Percentiles rank a stretch among this genome's conserved stretches.
phyloP scores from a whole-genome alignment of 352 stramenopile species.

The Elongisporangium senticosum region DNA sequence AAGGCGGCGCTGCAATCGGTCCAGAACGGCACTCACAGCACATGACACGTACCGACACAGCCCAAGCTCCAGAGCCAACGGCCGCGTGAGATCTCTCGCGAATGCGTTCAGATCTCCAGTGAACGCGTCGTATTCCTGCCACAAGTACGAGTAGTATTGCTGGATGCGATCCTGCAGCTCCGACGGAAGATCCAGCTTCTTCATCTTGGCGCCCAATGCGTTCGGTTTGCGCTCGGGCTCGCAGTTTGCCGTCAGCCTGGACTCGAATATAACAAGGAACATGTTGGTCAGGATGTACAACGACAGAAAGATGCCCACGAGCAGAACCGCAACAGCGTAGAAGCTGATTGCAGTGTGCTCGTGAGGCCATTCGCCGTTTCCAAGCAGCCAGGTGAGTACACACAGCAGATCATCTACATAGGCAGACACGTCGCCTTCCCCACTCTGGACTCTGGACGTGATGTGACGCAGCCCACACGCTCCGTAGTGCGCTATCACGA shows the following conservation, averaged over 20 bases:
- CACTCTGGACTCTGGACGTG: not conserved
- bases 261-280: not conserved
- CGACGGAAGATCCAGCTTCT: constrained; percentile 23
- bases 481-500: not conserved
- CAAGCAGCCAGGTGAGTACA: not conserved
- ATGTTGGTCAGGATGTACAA: not conserved
- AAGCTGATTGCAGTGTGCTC: not conserved
- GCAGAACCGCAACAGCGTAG: not conserved
- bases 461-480: not conserved
- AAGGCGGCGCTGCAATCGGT: constrained; percentile 18
- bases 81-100: constrained; percentile 14
- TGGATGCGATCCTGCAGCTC: constrained; percentile 35
- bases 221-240: constrained; percentile 18
- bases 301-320: not conserved
- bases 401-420: not conserved
- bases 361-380: not conserved
- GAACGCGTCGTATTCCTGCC: constrained; percentile 26
- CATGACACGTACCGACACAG: constrained; percentile 15
- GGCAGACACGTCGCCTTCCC: not conserved
- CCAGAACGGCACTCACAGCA: constrained; percentile 12
- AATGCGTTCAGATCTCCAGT: constrained; percentile 14
- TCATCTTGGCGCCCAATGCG: constrained; percentile 17
- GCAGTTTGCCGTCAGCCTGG: not conserved
- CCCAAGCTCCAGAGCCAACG: constrained; percentile 21
- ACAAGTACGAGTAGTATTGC: constrained; percentile 34